Percentiles rank a stretch among this genome's conserved stretches.
These are phyloP conservation scores for Croton laevigatus DNA, from an alignment of 441 rosid species.

Conservation along the genomic window DNA sequence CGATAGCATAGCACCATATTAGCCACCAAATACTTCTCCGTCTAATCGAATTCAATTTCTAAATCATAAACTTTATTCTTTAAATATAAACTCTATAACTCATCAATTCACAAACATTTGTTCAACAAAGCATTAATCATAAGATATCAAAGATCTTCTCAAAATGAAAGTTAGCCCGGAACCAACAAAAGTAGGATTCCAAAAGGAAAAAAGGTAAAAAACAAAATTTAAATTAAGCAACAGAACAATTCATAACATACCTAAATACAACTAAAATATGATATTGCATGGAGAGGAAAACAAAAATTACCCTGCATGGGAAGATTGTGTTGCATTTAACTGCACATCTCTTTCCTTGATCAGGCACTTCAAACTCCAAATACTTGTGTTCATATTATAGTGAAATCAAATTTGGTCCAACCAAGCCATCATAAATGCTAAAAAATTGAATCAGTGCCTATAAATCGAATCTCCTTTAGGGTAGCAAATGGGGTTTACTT, in stretches of 20 bases:
- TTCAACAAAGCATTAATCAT: neutral
- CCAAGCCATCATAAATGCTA: neutral
- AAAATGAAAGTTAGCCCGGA: neutral
- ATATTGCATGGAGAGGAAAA: conserved; percentile 5
- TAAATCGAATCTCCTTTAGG: neutral
- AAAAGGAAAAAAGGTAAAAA: neutral
- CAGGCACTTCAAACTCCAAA: no score
- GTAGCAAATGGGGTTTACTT: neutral
- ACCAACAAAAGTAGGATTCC: neutral
- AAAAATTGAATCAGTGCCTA: conserved; percentile 16
- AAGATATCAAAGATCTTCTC: neutral
- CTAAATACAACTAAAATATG: conserved; percentile 7
- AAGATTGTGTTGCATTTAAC: no score
- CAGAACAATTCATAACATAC: neutral
- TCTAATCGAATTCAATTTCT: neutral
- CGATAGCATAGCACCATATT: neutral
- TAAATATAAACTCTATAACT: neutral
- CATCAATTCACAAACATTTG: neutral
- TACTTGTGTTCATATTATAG: neutral
- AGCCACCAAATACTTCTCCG: neutral
- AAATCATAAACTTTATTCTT: neutral
- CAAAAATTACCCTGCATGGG: conserved; percentile 50
- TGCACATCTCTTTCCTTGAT: no score
- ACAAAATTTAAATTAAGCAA: neutral
- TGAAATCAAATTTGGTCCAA: neutral